Percentiles rank a stretch among this genome's conserved stretches.
phyloP scores from a whole-genome alignment of 148 eudicot genomes.

The Chenopodium berlandieri region DNA sequence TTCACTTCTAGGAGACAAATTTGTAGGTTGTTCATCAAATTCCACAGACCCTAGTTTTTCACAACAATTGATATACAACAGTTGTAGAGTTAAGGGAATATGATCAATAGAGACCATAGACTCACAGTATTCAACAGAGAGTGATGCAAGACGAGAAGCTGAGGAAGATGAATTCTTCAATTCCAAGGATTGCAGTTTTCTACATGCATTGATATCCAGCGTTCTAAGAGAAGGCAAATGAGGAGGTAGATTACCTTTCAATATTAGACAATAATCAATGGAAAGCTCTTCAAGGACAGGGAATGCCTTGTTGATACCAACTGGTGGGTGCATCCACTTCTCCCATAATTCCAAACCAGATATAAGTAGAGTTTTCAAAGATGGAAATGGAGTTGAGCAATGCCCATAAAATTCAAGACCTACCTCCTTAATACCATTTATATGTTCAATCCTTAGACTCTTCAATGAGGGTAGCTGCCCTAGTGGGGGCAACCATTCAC shows the following conservation, averaged over 20 bases:
- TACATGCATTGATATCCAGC: background rate
- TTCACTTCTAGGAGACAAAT: no score
- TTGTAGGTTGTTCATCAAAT: background rate
- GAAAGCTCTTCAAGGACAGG: background rate
- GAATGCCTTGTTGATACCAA: background rate
- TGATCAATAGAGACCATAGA: background rate
- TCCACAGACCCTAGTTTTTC: background rate
- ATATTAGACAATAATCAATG: background rate
- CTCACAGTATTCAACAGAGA: background rate
- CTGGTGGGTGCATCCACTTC: constrained; percentile 9
- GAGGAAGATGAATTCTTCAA: background rate
- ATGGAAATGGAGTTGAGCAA: background rate
- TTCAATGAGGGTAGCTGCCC: constrained; percentile 9
- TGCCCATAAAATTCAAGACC: constrained; percentile 9
- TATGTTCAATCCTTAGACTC: background rate
- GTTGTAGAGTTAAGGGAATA: background rate
- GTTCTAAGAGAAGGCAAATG: background rate
- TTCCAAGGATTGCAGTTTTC: background rate
- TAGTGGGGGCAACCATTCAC: background rate
- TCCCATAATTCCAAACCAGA: background rate
- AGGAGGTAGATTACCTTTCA: background rate
- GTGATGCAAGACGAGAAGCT: background rate
- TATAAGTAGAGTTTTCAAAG: background rate
- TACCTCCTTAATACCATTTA: constrained; percentile 7
- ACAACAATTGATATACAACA: no score